Base-by-base conservation (phyloP, 331 rosid species). In the Malus hybrid region DNA sequence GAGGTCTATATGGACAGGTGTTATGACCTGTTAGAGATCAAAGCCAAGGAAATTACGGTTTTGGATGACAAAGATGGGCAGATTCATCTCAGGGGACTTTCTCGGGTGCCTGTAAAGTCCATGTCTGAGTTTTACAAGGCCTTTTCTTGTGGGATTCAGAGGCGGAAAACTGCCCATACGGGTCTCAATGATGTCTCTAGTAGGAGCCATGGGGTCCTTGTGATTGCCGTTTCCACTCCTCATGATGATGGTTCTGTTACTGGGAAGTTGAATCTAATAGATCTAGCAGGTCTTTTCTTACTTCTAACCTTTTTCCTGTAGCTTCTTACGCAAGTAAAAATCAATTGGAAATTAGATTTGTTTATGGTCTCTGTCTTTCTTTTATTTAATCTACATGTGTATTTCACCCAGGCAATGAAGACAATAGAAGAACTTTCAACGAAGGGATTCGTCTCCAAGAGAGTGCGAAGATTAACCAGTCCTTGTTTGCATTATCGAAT, bases 401-500 rank as follows among this genome's bases (percentile, higher is more conserved):
- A 28, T 14, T 63, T 50, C 30, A 66, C 73, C 9, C 90, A 94
- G 99, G 97, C 24, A 94, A 94, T 73, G 99, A 94, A 86, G 97
- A 94, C 78, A 92, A 92, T 75, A 85, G 97, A 83, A 90, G 93
- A 84, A 94, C 92, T 39, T 89, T 90, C 83, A 94, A 87, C 48
- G 97, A 90, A 83, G 99, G 97, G 66, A 84, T 89, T 82, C 97
- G 96, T 72, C 92, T 94, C 39, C 93, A 90, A 89, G 99, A 94
- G 91, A 94, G 99, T 84, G 90, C 89, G 15, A 94, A 94, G 88
- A 94, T 92, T 77, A 90, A 90, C 78, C 99, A 92, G 70, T 94
- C 99, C 20, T 84, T 94, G 81, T 90, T 94, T 75, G 95, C 97
- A 9, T 77, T 94, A 72, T 92, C 99, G 32, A 92, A 94, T 90